A percentile compares a stretch with the other conserved stretches of the same genome.
These are phyloP conservation scores for Eimeria sp. DNA, from an alignment of 169 alveolate genomes.

Conservation along the genomic window DNA sequence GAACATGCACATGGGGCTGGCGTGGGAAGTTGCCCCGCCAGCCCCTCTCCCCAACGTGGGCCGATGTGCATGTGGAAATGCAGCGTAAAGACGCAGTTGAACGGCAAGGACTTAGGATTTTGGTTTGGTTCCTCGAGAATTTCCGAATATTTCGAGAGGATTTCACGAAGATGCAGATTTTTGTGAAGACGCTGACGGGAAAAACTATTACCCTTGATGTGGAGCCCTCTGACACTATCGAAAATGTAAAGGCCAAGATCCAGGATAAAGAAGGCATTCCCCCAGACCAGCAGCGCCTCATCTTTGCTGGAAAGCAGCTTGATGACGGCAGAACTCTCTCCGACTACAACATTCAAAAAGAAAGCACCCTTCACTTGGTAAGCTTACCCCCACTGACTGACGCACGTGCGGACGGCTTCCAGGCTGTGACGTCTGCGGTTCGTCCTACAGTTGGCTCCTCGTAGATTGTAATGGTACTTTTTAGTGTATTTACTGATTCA, in stretches of 20 bases:
- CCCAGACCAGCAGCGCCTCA: slow-evolving; percentile 99
- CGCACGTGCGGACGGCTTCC: background rate
- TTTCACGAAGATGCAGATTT: slow-evolving; percentile 93
- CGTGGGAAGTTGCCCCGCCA: slow-evolving; percentile 66
- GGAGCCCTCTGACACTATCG: slow-evolving; percentile 98
- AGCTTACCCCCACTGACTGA: slow-evolving; percentile 45
- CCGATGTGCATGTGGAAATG: slow-evolving; percentile 7
- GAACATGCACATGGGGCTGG: slow-evolving; percentile 35
- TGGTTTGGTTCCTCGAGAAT: background rate
- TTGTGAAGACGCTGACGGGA: slow-evolving; percentile 99
- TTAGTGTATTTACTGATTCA: background rate
- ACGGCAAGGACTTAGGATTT: background rate
- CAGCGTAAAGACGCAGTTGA: too few relatives aligned
- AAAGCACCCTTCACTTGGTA: slow-evolving; percentile 86
- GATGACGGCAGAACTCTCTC: slow-evolving; percentile 99
- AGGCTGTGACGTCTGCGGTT: background rate
- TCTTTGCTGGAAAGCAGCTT: slow-evolving; percentile 99
- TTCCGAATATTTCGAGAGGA: background rate
- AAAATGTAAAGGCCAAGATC: slow-evolving; percentile 94
- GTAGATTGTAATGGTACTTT: background rate
- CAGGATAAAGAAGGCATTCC: slow-evolving; percentile 94
- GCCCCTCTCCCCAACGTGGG: slow-evolving; percentile 61
- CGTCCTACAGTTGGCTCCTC: background rate
- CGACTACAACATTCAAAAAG: slow-evolving; percentile 99
- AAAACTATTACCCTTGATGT: slow-evolving; percentile 98